A percentile compares a stretch with the other conserved stretches of the same genome.
These are phyloP conservation scores for Thelonectria discophora DNA, from an alignment of 2,329 filamentous ascomycete genomes.

Conservation along the genomic window DNA sequence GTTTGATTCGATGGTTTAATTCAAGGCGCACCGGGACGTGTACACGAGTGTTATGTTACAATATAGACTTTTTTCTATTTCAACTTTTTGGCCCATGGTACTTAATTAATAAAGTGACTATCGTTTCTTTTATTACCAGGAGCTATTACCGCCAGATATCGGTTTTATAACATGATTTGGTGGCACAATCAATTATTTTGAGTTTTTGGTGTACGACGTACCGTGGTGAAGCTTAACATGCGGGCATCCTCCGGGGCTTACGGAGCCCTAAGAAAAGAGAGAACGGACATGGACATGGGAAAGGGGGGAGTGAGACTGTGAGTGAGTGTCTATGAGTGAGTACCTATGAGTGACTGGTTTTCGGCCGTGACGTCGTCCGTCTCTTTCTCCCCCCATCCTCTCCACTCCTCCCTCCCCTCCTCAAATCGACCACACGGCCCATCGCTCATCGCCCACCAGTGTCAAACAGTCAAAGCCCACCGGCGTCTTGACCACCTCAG, in stretches of 20 bases:
- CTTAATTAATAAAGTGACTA: not conserved
- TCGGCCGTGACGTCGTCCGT: slow-evolving; percentile 1
- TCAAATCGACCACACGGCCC: too few relatives aligned
- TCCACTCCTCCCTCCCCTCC: too few relatives aligned
- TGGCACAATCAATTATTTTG: not conserved
- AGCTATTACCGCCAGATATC: not conserved
- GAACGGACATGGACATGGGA: not conserved
- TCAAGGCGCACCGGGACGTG: slow-evolving; percentile 9
- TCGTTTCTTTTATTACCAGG: not conserved
- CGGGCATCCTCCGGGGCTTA: too few relatives aligned
- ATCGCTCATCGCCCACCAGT: too few relatives aligned
- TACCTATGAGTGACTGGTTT: not conserved
- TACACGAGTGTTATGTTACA: not conserved
- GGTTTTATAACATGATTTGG: too few relatives aligned
- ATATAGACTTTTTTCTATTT: not conserved
- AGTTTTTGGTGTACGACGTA: not conserved
- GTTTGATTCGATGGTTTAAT: slow-evolving; percentile 11
- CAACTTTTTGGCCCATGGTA: not conserved
- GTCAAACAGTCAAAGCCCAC: too few relatives aligned
- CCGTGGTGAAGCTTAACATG: not conserved
- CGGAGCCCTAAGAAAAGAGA: not conserved
- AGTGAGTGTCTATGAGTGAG: too few relatives aligned
- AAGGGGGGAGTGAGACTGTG: too few relatives aligned
- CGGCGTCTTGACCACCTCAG: slow-evolving; percentile 1
- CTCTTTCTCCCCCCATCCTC: too few relatives aligned